Evolutionary conservation across 495 filamentous ascomycete genomes (phyloP).

Genomic region (Neurospora sp.): DNA sequence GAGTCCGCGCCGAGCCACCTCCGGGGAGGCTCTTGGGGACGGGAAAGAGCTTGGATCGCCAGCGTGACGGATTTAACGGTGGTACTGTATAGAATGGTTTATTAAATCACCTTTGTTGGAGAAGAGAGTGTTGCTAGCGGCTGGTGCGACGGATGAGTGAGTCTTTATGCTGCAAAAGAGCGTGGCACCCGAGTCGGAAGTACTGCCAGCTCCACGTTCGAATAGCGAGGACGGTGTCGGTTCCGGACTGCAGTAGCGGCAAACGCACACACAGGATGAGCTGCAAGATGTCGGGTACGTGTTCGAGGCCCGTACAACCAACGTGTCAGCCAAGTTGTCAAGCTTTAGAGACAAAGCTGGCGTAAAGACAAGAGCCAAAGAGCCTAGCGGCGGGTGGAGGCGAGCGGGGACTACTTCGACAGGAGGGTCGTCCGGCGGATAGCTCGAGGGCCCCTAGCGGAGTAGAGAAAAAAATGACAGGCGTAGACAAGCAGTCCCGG

Average conservation of each 20-base stretch:
- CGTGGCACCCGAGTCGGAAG: constrained; percentile 1
- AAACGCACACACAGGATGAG: background rate
- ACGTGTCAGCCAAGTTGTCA: constrained; percentile 8
- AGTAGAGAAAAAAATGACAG: constrained; percentile 21
- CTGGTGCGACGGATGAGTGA: background rate
- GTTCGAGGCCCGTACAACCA: constrained; percentile 6
- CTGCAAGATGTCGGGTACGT: constrained; percentile 12
- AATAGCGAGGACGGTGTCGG: background rate
- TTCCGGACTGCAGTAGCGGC: background rate
- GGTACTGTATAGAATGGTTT: background rate
- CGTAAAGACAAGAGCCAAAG: background rate
- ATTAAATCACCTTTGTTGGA: background rate
- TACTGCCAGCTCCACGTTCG: constrained; percentile 4
- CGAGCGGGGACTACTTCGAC: constrained; percentile 6
- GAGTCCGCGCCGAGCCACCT: constrained; percentile 13
- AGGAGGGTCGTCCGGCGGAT: constrained; percentile 9
- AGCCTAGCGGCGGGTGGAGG: constrained; percentile 9
- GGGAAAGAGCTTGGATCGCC: constrained; percentile 22
- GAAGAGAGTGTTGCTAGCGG: background rate
- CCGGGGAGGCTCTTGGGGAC: constrained; percentile 15
- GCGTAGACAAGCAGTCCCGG: constrained; percentile 12
- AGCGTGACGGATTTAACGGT: constrained; percentile 13
- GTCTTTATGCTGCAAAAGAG: constrained; percentile 7
- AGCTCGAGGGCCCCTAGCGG: constrained; percentile 12
- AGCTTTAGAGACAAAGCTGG: background rate